Conservation (phyloP, 805 yeast species). For the Ogataea ganodermae region DNA sequence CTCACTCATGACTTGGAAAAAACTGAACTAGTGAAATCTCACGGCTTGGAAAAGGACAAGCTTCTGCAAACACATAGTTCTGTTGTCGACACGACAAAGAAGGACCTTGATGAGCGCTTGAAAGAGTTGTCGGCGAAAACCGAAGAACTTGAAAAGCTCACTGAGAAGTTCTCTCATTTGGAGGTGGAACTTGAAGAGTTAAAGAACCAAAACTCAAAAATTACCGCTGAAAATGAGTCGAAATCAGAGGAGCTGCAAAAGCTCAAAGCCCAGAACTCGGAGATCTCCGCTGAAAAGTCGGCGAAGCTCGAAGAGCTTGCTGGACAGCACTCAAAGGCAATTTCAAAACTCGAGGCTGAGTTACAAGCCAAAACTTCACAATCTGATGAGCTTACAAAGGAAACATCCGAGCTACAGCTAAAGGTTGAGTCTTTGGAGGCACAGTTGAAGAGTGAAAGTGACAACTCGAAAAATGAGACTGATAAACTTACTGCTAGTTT, state of each 20-base stretch:
- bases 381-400: background rate
- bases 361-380: background rate
- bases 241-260: background rate
- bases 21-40: background rate
- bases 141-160: background rate
- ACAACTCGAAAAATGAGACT: background rate
- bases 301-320: background rate
- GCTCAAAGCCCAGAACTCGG: slow-evolving; percentile 7
- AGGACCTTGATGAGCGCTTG: slow-evolving; percentile 14
- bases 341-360: background rate
- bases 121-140: slow-evolving; percentile 1
- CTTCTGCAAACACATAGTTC: slow-evolving; percentile 38
- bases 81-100: slow-evolving; percentile 10
- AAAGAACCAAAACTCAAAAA: slow-evolving; percentile 7
- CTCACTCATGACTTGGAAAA: slow-evolving; percentile 8
- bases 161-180: background rate
- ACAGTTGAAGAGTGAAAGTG: background rate
- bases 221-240: background rate
- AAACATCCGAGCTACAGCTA: background rate
- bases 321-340: background rate
- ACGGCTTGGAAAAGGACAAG: slow-evolving; percentile 37
- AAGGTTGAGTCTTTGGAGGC: background rate
- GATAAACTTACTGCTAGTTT: background rate
- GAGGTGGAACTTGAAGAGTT: slow-evolving; percentile 8
- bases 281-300: background rate